Evolutionary conservation across 2,329 filamentous ascomycete genomes (phyloP).

Genomic region (Cercospora brassicicola): DNA sequence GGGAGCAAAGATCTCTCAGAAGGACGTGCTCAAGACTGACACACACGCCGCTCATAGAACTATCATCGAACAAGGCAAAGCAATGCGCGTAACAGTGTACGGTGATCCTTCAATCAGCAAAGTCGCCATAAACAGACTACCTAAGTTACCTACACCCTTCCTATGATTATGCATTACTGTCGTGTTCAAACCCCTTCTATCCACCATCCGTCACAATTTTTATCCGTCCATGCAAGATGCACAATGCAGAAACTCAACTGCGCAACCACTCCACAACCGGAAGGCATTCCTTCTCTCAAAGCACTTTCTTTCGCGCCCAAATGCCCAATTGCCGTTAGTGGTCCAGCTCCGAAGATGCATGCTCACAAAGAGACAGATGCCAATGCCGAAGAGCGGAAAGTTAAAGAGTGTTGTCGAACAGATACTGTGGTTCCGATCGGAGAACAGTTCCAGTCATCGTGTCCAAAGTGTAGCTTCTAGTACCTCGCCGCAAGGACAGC

Average conservation of each 20-base stretch:
- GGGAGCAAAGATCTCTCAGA: neutral
- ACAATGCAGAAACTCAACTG: neutral
- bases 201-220: neutral
- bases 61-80: neutral
- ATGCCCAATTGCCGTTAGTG: neutral
- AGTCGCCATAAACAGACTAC: neutral
- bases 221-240: neutral
- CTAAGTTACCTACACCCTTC: neutral
- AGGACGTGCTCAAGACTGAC: neutral
- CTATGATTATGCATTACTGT: slow-evolving; percentile 2
- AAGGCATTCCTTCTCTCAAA: neutral
- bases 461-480: neutral
- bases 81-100: neutral
- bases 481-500: neutral
- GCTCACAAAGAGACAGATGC: neutral
- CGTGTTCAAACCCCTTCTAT: neutral
- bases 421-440: neutral
- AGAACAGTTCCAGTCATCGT: neutral
- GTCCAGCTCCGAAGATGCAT: neutral
- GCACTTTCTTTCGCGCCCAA: neutral
- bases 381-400: neutral
- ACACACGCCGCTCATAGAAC: neutral
- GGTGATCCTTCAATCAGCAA: neutral
- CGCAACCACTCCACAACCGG: neutral
- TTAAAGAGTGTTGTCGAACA: neutral